These are phyloP conservation scores for Coemansia sp. DNA, from an alignment of 192 early-diverging fungal species.

Conservation along the genomic window DNA sequence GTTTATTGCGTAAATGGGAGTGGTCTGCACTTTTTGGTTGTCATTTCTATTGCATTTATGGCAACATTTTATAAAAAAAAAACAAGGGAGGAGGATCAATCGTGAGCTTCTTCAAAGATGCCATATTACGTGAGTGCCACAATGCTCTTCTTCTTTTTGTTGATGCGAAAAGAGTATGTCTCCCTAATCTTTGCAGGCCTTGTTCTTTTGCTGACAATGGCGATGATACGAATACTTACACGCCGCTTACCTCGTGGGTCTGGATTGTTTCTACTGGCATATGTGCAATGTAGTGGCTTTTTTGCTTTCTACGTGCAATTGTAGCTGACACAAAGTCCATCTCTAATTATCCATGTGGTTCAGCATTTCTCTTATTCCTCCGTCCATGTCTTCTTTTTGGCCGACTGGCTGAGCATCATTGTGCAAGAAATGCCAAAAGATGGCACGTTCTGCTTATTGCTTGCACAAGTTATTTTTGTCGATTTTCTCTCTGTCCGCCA, in stretches of 20 bases:
- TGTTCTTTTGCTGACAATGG: not conserved
- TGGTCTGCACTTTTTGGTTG: not conserved
- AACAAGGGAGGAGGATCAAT: not conserved
- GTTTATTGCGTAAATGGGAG: not conserved
- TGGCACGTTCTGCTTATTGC: not conserved
- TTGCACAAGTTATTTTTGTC: not conserved
- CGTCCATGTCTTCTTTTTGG: not conserved
- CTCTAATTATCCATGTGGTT: constrained; percentile 9
- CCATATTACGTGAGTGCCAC: not conserved
- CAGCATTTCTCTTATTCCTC: not conserved
- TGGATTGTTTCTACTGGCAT: constrained; percentile 10
- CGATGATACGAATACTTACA: not conserved
- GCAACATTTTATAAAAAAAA: not conserved
- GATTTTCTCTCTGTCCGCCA: not conserved
- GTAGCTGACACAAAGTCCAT: not conserved
- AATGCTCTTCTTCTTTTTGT: not conserved
- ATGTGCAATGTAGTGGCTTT: not conserved
- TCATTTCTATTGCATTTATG: not conserved
- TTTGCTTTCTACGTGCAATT: constrained; percentile 8
- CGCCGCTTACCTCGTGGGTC: not conserved
- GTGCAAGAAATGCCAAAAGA: not conserved
- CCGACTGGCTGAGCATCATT: not conserved
- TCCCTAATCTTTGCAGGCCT: constrained; percentile 1
- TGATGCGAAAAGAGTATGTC: not conserved
- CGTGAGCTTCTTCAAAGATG: not conserved